phyloP scores from a whole-genome alignment of 768 basidiomycete genomes.

The Amanita fuliginea region DNA sequence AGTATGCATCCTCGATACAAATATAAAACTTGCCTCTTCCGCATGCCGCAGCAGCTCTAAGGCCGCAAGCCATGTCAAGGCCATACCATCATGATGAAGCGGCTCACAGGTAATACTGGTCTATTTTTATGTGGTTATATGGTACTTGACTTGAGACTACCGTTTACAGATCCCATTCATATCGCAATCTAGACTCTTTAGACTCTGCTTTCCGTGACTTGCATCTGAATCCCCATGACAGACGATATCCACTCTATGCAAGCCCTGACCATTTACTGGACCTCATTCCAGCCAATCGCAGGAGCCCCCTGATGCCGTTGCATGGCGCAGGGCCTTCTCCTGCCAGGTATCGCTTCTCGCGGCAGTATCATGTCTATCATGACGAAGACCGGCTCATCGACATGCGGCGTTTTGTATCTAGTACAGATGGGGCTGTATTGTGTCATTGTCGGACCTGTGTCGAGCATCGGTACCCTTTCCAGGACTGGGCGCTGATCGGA shows the following conservation, averaged over 20 bases:
- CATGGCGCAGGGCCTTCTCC: background rate
- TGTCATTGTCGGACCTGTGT: background rate
- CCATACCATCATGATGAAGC: background rate
- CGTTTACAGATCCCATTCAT: background rate
- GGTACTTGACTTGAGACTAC: background rate
- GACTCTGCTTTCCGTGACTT: background rate
- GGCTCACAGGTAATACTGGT: background rate
- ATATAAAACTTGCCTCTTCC: conserved; percentile 1
- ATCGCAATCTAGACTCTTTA: background rate
- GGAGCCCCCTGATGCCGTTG: background rate
- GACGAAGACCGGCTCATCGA: background rate
- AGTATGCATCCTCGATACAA: conserved; percentile 2
- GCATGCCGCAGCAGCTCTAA: background rate
- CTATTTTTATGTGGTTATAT: background rate
- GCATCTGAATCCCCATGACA: background rate
- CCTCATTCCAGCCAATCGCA: background rate
- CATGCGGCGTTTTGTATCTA: background rate
- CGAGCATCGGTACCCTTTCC: conserved; percentile 1
- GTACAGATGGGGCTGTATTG: background rate
- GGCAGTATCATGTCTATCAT: background rate
- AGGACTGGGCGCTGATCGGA: background rate
- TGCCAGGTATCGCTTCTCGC: background rate
- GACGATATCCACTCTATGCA: background rate
- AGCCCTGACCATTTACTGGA: background rate
- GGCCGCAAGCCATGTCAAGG: background rate